Conservation (phyloP, 345 rosid genomes). For the Passiflora organensis region DNA sequence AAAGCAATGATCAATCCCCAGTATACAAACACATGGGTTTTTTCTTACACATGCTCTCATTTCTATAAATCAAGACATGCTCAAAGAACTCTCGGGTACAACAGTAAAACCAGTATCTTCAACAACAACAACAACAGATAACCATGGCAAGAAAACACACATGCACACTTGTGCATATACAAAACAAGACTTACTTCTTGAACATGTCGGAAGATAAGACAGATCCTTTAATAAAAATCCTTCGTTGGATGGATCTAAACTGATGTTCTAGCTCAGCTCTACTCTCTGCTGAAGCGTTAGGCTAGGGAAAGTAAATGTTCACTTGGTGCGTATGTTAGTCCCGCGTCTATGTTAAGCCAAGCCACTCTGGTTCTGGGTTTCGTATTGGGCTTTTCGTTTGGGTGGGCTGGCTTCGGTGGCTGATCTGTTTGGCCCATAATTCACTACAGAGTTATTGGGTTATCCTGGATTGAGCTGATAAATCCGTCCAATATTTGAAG, state of each 20-base stretch:
- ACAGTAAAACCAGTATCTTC: neutral
- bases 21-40: neutral
- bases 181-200: constrained; percentile 14
- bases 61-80: too few species aligned
- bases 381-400: too few species aligned
- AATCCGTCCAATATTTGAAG: too few species aligned
- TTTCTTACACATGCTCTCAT: neutral
- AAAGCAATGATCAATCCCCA: neutral
- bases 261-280: neutral
- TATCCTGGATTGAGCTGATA: too few species aligned
- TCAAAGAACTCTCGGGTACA: too few species aligned
- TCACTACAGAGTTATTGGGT: too few species aligned
- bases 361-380: too few species aligned
- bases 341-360: constrained; percentile 4
- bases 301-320: neutral
- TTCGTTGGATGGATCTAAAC: neutral
- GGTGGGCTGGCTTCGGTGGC: too few species aligned
- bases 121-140: too few species aligned
- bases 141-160: too few species aligned
- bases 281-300: too few species aligned
- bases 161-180: neutral
- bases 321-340: neutral
- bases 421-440: too few species aligned
- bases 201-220: constrained; percentile 8
- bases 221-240: neutral